Evolutionary conservation across 192 early-diverging fungal species (phyloP).

Genomic region (Coemansia sp.): DNA sequence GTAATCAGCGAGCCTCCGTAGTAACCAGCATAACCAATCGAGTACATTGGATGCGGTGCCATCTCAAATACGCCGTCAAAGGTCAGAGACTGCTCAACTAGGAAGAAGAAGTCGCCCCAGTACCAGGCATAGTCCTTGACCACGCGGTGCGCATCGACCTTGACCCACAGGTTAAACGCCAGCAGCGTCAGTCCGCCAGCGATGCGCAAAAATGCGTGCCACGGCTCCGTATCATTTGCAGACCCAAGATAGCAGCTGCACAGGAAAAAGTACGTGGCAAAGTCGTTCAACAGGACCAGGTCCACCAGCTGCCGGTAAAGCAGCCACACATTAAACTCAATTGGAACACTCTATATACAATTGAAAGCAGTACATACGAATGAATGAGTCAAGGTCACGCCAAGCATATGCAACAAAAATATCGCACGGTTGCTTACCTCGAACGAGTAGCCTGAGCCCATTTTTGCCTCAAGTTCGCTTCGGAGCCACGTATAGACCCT

Average conservation of each 20-base stretch:
- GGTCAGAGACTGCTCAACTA: constrained; percentile 84
- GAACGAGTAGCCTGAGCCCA: constrained; percentile 78
- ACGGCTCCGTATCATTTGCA: constrained; percentile 55
- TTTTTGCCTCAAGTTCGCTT: constrained; percentile 70
- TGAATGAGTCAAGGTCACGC: not conserved
- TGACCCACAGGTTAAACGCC: constrained; percentile 94
- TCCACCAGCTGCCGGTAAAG: constrained; percentile 93
- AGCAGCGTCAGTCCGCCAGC: constrained; percentile 77
- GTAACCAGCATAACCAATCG: constrained; percentile 94
- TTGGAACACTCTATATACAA: constrained; percentile 59
- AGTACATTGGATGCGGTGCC: constrained; percentile 99
- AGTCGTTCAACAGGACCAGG: constrained; percentile 91
- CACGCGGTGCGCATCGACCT: constrained; percentile 90
- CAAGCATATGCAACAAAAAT: not conserved
- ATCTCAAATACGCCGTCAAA: constrained; percentile 95
- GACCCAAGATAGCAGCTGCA: constrained; percentile 77
- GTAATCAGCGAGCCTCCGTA: constrained; percentile 92
- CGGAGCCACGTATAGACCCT: constrained; percentile 63
- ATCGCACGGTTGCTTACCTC: constrained; percentile 34
- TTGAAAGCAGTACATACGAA: not conserved
- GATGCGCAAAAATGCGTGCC: constrained; percentile 72
- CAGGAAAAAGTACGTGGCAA: constrained; percentile 83
- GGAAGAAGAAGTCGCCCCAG: constrained; percentile 99
- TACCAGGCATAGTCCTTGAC: constrained; percentile 99
- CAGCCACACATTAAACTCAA: constrained; percentile 97